Evolutionary conservation across 2,329 filamentous ascomycete genomes (phyloP), one percentile per base, ranked within the genome.

Genomic region (Colletotrichum chrysophilum): DNA sequence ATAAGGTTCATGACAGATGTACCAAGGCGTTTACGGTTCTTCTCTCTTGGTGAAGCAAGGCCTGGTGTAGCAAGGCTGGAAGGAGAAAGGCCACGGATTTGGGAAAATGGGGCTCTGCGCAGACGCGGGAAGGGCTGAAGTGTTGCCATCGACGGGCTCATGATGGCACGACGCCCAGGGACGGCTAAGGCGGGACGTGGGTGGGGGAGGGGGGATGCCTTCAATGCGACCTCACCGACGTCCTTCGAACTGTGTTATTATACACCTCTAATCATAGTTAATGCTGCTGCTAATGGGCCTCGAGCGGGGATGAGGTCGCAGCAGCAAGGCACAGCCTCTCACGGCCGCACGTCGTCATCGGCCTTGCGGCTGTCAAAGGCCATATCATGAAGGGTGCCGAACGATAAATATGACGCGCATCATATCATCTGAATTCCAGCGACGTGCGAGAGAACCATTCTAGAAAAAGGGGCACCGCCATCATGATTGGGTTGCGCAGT

Each of bases 121-220:
- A 67, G 21, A 34, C 16, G 38, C 68, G 36, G 28, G 55, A 71
- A 72, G 62, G 55, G 68, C 62, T 62, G 55, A 34, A 12, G 12
- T 43, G 62, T 30, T 24, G 30, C 64, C 43, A 48, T 58, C n/a
- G 55, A 30, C 43, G 14, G 43, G 68, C 21, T 55, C 38, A 66
- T 38, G 70, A 77, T 70, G 66, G 61, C 62, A 70, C 69, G 76
- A 78, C 70, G 77, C 69, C 68, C 74, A 69, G 68, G 71, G 26
- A 62, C 56, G 36, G 26, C 28, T 21, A 66, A 28, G 30, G 26
- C 34, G 30, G 74, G 56, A 66, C 64, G 18, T 30, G n/a, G 56
- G 38, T 13, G 32, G 32, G 56, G 34, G 10, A 12, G 26, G 21
- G 30, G 13, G n/a, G 43, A 52, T 52, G 43, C 36, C 5, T 34